These are phyloP conservation scores for Capsicum baccatum DNA, from an alignment of 257 asterid species.

Conservation along the genomic window DNA sequence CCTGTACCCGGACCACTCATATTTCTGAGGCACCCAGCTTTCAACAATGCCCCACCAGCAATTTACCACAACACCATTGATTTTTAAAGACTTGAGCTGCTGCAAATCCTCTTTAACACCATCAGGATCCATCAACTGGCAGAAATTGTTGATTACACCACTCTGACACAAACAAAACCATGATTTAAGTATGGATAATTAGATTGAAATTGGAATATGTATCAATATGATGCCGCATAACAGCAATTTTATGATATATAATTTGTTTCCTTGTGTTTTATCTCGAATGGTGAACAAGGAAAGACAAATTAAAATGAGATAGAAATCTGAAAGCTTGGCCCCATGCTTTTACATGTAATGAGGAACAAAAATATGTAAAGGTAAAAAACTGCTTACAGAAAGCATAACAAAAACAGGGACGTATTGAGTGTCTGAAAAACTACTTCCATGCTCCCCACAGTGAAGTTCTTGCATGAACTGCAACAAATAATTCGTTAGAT, in stretches of 20 bases:
- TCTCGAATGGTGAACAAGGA: background rate
- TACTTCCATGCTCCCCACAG: conserved; percentile 55
- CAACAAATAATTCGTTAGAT: conserved; percentile 39
- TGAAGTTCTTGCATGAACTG: conserved; percentile 71
- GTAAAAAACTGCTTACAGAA: conserved; percentile 53
- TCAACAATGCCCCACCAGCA: conserved; percentile 84
- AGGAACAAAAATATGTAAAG: conserved; percentile 20
- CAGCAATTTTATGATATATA: background rate
- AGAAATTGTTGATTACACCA: conserved; percentile 65
- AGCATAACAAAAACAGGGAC: conserved; percentile 71
- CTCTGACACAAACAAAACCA: conserved; percentile 50
- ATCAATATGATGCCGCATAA: background rate
- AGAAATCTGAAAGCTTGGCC: conserved; percentile 3
- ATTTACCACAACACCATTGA: conserved; percentile 69
- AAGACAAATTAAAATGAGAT: background rate
- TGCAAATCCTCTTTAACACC: conserved; percentile 66
- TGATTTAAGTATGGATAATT: conserved; percentile 22
- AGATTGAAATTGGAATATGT: conserved; percentile 30
- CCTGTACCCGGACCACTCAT: conserved; percentile 74
- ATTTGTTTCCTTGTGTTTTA: background rate
- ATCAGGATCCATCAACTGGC: conserved; percentile 76
- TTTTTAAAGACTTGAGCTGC: conserved; percentile 55
- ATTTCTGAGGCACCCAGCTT: conserved; percentile 69
- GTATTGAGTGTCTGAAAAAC: conserved; percentile 51
- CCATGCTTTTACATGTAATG: conserved; percentile 6